phyloP scores from a whole-genome alignment of 352 stramenopile species.

The Lagenidium sp. region DNA sequence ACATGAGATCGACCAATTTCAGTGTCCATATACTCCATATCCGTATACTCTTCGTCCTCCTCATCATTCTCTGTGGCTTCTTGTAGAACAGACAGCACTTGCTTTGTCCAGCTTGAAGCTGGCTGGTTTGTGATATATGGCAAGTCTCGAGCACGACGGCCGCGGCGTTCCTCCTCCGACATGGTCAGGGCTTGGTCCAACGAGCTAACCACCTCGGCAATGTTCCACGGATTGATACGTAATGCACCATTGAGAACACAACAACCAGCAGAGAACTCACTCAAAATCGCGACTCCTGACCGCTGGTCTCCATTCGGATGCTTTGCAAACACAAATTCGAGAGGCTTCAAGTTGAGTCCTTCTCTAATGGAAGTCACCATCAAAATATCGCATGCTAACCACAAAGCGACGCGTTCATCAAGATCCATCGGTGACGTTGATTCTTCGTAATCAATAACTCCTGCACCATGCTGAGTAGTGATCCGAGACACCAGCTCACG shows the following conservation, averaged over 20 bases:
- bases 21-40: conserved; percentile 86
- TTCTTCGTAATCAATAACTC: conserved; percentile 86
- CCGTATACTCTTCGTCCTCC: conserved; percentile 70
- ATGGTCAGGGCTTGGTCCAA: conserved; percentile 94
- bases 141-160: conserved; percentile 91
- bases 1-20: conserved; percentile 72
- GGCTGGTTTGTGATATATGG: conserved; percentile 93
- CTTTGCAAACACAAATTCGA: conserved; percentile 93
- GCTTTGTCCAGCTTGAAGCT: conserved; percentile 93
- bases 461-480: conserved; percentile 51
- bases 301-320: conserved; percentile 34
- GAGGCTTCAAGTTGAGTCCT: conserved; percentile 95
- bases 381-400: conserved; percentile 92
- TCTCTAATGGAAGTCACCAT: conserved; percentile 95
- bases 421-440: conserved; percentile 79
- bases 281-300: conserved; percentile 94
- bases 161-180: conserved; percentile 81
- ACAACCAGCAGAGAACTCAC: conserved; percentile 95
- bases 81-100: conserved; percentile 88
- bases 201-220: conserved; percentile 84
- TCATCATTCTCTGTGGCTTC: conserved; percentile 60
- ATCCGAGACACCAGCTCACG: conserved; percentile 75
- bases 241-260: conserved; percentile 95
- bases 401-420: conserved; percentile 90
- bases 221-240: conserved; percentile 97